These are phyloP conservation scores for Paraphoma chrysanthemicola DNA, from an alignment of 2,329 filamentous ascomycete species.

Conservation along the genomic window DNA sequence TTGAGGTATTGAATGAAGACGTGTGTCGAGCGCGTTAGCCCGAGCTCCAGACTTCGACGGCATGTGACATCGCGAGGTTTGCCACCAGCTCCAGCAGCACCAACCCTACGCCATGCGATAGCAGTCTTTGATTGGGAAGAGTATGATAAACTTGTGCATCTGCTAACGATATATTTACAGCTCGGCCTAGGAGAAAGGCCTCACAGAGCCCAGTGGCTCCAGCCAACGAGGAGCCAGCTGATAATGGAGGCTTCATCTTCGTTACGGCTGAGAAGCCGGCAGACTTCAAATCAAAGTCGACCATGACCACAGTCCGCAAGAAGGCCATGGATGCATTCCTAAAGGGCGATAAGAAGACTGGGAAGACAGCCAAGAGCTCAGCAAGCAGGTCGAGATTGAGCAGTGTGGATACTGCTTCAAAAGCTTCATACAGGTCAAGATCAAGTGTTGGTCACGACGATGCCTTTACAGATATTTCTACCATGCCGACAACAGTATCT, in stretches of 20 bases:
- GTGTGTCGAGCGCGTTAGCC: slow-evolving; percentile 1
- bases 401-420: slow-evolving; percentile 24
- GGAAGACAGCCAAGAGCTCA: slow-evolving; percentile 8
- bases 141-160: too few species aligned
- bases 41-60: not conserved
- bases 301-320: slow-evolving; percentile 45
- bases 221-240: slow-evolving; percentile 9
- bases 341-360: slow-evolving; percentile 28
- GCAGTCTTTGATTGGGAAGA: too few species aligned
- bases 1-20: slow-evolving; percentile 5
- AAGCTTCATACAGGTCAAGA: slow-evolving; percentile 12
- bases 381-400: slow-evolving; percentile 7
- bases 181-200: slow-evolving; percentile 10
- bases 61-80: not conserved
- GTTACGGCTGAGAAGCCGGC: slow-evolving; percentile 41
- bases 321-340: slow-evolving; percentile 45
- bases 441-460: slow-evolving; percentile 21
- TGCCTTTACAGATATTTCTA: slow-evolving; percentile 6
- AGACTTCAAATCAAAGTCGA: slow-evolving; percentile 39
- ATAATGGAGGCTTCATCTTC: slow-evolving; percentile 30
- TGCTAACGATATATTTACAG: slow-evolving; percentile 1
- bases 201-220: slow-evolving; percentile 19
- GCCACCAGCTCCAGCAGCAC: not conserved
- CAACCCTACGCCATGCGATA: not conserved
- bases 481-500: slow-evolving; percentile 6